Conservation (phyloP, 192 early-diverging fungal species). For the Coemansia sp. region DNA sequence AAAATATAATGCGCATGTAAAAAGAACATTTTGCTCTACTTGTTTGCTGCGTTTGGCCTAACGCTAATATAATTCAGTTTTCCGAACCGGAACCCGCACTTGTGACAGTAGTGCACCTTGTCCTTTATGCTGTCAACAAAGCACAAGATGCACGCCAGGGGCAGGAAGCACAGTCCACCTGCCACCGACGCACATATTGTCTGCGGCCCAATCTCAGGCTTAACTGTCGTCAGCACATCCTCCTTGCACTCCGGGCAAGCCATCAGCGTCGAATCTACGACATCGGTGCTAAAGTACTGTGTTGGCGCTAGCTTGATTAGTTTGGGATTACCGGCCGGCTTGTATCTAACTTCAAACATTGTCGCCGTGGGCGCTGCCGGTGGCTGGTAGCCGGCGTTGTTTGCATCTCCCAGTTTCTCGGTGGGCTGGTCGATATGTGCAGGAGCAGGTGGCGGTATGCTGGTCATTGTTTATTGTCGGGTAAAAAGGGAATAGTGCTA, state of each 20-base stretch:
- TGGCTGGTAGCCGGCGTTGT: neutral
- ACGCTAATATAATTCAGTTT: neutral
- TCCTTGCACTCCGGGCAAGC: slow-evolving; percentile 1
- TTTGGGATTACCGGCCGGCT: neutral
- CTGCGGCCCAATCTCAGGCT: neutral
- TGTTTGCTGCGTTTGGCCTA: neutral
- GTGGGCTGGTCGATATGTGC: neutral
- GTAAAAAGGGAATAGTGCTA: neutral
- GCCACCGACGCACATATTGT: neutral
- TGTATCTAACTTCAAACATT: neutral
- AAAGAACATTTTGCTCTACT: neutral
- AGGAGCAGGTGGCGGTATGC: neutral
- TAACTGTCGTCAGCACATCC: slow-evolving; percentile 1
- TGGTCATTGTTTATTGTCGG: neutral
- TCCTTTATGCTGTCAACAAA: slow-evolving; percentile 2
- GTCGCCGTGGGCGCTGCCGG: neutral
- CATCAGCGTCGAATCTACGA: slow-evolving; percentile 2
- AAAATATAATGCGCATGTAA: too few species aligned
- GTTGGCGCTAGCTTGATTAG: neutral
- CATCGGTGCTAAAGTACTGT: neutral
- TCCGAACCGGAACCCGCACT: slow-evolving; percentile 2
- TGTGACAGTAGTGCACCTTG: neutral
- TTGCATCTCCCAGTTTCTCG: neutral
- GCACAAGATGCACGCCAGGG: slow-evolving; percentile 3
- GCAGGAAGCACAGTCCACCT: slow-evolving; percentile 1